Evolutionary conservation across 2,329 filamentous ascomycete genomes (phyloP).

Genomic region (Leptographium galeiforme): DNA sequence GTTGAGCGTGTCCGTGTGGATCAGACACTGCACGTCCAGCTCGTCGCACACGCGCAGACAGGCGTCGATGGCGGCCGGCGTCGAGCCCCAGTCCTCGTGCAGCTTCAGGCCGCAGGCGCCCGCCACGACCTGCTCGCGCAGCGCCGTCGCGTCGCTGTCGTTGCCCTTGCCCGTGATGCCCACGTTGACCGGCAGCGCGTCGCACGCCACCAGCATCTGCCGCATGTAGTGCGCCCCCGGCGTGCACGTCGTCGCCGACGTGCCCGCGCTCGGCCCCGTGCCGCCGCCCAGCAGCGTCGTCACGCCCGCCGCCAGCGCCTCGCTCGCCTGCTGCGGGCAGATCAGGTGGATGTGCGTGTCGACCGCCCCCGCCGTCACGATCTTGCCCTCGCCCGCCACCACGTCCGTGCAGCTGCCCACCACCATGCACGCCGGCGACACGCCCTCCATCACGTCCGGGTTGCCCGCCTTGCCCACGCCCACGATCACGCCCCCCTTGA

Average conservation of each 20-base stretch:
- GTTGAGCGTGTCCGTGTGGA: slow-evolving; percentile 93
- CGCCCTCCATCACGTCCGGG: slow-evolving; percentile 91
- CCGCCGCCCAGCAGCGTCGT: slow-evolving; percentile 87
- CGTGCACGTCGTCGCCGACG: slow-evolving; percentile 86
- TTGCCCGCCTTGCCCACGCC: slow-evolving; percentile 93
- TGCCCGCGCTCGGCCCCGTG: slow-evolving; percentile 81
- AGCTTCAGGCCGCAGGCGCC: slow-evolving; percentile 86
- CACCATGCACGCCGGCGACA: slow-evolving; percentile 56
- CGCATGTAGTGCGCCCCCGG: slow-evolving; percentile 72
- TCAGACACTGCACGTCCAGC: slow-evolving; percentile 81
- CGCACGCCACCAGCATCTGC: slow-evolving; percentile 81
- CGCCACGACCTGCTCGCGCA: slow-evolving; percentile 69
- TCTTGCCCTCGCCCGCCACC: slow-evolving; percentile 78
- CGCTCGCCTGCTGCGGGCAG: slow-evolving; percentile 80
- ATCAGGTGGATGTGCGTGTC: slow-evolving; percentile 92
- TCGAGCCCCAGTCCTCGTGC: slow-evolving; percentile 92
- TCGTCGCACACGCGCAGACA: slow-evolving; percentile 81
- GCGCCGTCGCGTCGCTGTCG: slow-evolving; percentile 55
- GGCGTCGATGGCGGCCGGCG: slow-evolving; percentile 79
- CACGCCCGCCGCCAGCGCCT: slow-evolving; percentile 72
- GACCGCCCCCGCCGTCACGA: slow-evolving; percentile 79
- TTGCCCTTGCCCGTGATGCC: slow-evolving; percentile 93
- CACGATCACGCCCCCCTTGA: slow-evolving; percentile 75
- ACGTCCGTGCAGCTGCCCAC: slow-evolving; percentile 86
- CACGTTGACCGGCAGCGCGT: slow-evolving; percentile 69